phyloP scores from a whole-genome alignment of 257 asterid genomes.

The Sherardia arvensis region DNA sequence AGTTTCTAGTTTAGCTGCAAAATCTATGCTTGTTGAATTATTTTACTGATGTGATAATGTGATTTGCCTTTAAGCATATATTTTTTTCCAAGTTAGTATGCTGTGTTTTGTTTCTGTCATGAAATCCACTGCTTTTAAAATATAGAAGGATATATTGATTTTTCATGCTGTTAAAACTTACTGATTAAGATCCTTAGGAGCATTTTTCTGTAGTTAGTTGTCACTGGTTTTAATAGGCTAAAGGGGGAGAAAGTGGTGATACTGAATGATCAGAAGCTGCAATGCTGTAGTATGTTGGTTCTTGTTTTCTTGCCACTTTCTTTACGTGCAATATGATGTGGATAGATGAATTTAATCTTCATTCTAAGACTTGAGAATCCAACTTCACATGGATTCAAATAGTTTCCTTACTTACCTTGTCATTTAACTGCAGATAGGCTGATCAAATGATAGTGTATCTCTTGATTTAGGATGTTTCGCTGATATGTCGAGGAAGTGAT shows the following conservation, averaged over 20 bases:
- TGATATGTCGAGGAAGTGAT: too few relatives aligned
- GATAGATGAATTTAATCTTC: neutral
- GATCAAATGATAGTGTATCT: neutral
- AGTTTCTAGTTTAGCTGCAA: neutral
- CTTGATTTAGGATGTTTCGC: neutral
- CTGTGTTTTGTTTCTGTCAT: neutral
- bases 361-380: neutral
- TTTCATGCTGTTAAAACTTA: neutral
- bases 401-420: neutral
- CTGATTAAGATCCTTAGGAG: neutral
- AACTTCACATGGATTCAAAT: neutral
- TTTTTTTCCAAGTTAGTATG: neutral
- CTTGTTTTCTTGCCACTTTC: neutral
- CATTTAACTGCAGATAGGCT: neutral
- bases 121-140: neutral
- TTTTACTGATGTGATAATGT: neutral
- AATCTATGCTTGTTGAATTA: too few relatives aligned
- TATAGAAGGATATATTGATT: neutral
- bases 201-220: neutral
- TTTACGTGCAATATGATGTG: neutral
- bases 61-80: neutral
- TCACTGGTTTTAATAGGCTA: neutral
- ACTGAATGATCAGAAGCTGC: neutral
- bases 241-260: neutral
- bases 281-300: neutral